Evolutionary conservation across 1,284 basidiomycete genomes (phyloP).

Genomic region (Ustilago esculenta): DNA sequence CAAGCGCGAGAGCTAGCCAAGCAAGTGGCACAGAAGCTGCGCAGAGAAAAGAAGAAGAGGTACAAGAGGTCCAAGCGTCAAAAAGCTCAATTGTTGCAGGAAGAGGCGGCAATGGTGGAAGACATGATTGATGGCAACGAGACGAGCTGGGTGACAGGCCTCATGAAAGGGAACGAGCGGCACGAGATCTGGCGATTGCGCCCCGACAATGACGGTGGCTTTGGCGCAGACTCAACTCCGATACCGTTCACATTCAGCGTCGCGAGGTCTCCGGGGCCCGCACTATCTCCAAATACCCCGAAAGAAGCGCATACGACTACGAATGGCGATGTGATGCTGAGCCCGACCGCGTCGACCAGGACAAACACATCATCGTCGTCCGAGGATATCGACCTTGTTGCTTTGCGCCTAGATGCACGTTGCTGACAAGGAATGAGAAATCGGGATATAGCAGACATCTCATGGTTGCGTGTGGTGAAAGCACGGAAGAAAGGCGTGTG

Average conservation of each 20-base stretch:
- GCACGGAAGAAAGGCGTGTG: too few relatives aligned
- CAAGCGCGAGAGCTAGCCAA: conserved; percentile 11
- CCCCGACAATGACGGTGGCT: neutral
- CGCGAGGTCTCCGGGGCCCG: neutral
- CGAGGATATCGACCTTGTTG: conserved; percentile 33
- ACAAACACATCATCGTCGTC: conserved; percentile 25
- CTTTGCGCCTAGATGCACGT: conserved; percentile 22
- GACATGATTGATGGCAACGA: conserved; percentile 31
- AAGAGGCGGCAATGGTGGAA: conserved; percentile 29
- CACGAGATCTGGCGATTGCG: conserved; percentile 13
- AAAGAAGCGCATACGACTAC: neutral
- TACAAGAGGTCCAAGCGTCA: conserved; percentile 8
- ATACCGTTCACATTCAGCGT: conserved; percentile 30
- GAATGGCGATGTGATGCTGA: conserved; percentile 1
- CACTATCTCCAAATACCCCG: neutral
- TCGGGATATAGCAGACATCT: too few relatives aligned
- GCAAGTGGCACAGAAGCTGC: conserved; percentile 15
- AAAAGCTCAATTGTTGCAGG: conserved; percentile 22
- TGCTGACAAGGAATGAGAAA: too few relatives aligned
- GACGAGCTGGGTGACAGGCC: neutral
- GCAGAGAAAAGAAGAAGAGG: conserved; percentile 19
- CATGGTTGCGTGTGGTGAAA: too few relatives aligned
- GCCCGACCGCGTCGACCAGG: conserved; percentile 13
- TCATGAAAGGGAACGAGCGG: neutral
- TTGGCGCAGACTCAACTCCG: neutral